Conservation (phyloP, 257 asterid species). For the Fraxinus pennsylvanica region DNA sequence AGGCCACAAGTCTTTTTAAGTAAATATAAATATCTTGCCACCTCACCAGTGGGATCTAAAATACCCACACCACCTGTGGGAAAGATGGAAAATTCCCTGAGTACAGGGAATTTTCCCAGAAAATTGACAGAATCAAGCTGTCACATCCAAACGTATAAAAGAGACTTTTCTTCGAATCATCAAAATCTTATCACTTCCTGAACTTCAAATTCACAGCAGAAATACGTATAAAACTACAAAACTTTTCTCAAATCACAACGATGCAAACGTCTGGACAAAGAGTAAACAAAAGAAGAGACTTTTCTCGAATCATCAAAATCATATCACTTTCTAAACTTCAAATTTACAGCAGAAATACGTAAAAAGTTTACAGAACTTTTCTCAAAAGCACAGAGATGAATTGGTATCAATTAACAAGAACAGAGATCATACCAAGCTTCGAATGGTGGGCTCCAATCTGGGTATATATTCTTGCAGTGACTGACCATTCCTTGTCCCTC, state of each 20-base stretch:
- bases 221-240: neutral
- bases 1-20: conserved; percentile 14
- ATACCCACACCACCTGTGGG: too few species aligned
- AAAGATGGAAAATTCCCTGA: too few species aligned
- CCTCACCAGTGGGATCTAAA: too few species aligned
- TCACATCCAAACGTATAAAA: neutral
- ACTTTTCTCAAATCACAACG: neutral
- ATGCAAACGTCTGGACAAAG: neutral
- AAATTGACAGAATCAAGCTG: too few species aligned
- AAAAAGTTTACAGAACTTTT: neutral
- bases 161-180: conserved; percentile 13
- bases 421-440: conserved; percentile 52
- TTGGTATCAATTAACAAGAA: neutral
- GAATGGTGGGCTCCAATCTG: conserved; percentile 58
- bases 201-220: conserved; percentile 10
- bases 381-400: neutral
- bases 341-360: neutral
- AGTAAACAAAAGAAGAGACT: neutral
- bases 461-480: conserved; percentile 45
- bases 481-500: conserved; percentile 42
- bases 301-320: neutral
- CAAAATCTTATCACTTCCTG: neutral
- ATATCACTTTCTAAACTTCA: neutral
- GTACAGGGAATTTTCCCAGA: too few species aligned
- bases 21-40: too few species aligned